Base-by-base conservation (phyloP, 1,284 basidiomycete species). In the Boletus sp. region DNA sequence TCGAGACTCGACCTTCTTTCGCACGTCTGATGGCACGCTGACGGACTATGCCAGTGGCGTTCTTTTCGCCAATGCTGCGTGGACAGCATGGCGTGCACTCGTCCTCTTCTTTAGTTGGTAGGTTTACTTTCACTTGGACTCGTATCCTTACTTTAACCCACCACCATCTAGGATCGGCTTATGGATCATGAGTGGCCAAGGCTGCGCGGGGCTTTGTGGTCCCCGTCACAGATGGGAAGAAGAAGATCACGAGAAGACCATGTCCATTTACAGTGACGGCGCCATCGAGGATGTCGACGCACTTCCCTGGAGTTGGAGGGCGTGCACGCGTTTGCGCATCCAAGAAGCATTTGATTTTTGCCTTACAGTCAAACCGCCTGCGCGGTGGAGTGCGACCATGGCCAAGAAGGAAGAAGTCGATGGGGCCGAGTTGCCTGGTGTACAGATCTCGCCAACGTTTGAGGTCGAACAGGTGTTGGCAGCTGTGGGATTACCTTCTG, bases 261-360 rank as follows among this genome's bases (percentile, higher is more conserved):
- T 78, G 54, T 82, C 83, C 9, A 68, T 80, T 21, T 82, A 82
- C 65, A 79, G 76, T 61, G 79, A 83, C 54, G 76, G 80, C 11
- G 76, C 77, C 21, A 79, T 77, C 13, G 81, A 80, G 6, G 83
- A 83, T 27, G 63, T 73, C 28, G 81, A 84, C 31, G 70, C 79
- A 21, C 79, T 90, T 46, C 82, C 86, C 4, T 94, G 93, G 92
- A 79, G 77, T 56, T 94, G 93, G 93, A 81, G 84, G 54, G 84
- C 89, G 56, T 80, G 82, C 63, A 90, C 91, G 1, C 80, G 86
- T n/a, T 72, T 83, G 62, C 82, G 92, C 47, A 80, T 94, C 43
- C 86, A 88, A 68, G 89, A 91, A 60, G 89, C 89, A 2, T 93
- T 86, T 69, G 90, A 94, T 64, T 87, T 94, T 65, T 94, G 93